Evolutionary conservation across 768 basidiomycete genomes (phyloP), one percentile per base, ranked within the genome.

Genomic region (Boletus tylopilopsis): DNA sequence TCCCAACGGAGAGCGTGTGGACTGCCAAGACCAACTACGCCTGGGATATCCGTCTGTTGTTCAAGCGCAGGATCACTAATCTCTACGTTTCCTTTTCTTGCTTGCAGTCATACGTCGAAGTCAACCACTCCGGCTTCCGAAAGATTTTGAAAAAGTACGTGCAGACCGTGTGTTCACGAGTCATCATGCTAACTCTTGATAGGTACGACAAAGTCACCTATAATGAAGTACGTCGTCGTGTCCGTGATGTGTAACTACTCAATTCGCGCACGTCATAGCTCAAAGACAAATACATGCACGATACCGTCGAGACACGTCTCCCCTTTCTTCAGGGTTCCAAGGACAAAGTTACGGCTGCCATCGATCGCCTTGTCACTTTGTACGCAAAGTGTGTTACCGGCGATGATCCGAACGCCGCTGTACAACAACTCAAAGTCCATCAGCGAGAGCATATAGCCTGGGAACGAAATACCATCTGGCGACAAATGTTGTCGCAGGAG

Each of bases 381-480:
- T 97, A 96, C 64, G 77, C 93, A 19, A 85, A 87, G 58, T 92
- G 95, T 54, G 88, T 94, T 24, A 84, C 89, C 0, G 76, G 74
- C 2, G 87, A 84, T 9, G 88, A 98, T 67, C 60, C 70, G 19
- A 68, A 73, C 2, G 64, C 78, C 16, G 94, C 94, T 0, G 77
- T 81, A 36, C 84, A 89, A 56, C 90, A 95, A 63, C 79, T 99
- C 38, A 82, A 84, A 54, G 76, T 92, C 15, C 84, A 94, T 64
- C 85, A 94, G 49, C 83, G 92, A 18, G 94, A 97, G 68, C 87
- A 92, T 63, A 88, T 95, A 54, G 94, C 95, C 4, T 95, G 94
- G 84, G 95, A 98, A 62, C 81, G 96, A 27, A 94, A 98, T 62
- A 99, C 96, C 1, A 87, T 98, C 12, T 99, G 96, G 96, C 78